These are phyloP conservation scores for Phylloporus arenicola DNA, from an alignment of 768 basidiomycete genomes.

Conservation along the genomic window DNA sequence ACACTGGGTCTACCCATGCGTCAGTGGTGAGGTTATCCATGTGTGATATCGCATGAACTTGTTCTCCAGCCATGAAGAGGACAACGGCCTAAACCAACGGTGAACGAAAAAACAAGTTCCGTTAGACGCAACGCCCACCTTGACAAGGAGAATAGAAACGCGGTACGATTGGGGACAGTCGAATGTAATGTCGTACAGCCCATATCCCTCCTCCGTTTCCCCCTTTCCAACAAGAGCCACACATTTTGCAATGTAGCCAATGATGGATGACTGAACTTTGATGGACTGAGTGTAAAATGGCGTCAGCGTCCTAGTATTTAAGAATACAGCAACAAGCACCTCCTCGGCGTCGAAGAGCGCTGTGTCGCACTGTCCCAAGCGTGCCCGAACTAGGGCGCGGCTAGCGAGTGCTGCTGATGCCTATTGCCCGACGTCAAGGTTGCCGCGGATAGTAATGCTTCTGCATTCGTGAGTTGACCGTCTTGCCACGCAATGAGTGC, in stretches of 20 bases:
- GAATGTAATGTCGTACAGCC: not conserved
- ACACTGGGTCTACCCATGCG: not conserved
- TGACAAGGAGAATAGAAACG: not conserved
- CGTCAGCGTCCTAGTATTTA: not conserved
- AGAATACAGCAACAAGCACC: not conserved
- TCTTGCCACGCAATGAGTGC: not conserved
- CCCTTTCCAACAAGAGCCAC: not conserved
- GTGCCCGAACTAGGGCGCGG: not conserved
- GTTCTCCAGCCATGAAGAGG: constrained; percentile 3
- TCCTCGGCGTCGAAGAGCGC: not conserved
- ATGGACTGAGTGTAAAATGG: not conserved
- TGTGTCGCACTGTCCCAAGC: not conserved
- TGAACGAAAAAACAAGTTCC: not conserved
- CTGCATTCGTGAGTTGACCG: not conserved
- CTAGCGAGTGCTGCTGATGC: not conserved
- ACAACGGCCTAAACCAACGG: not conserved
- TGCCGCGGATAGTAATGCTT: not conserved
- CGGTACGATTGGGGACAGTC: not conserved
- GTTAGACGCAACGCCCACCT: not conserved
- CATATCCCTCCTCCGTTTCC: not conserved
- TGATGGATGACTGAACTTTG: not conserved
- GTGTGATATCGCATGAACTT: constrained; percentile 2
- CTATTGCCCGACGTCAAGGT: not conserved
- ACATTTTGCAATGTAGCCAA: not conserved
- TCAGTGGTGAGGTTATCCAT: not conserved